Evolutionary conservation across 208 protist species (phyloP), one percentile per base, ranked within the genome.

Genomic region (Acanthamoeba sp.): DNA sequence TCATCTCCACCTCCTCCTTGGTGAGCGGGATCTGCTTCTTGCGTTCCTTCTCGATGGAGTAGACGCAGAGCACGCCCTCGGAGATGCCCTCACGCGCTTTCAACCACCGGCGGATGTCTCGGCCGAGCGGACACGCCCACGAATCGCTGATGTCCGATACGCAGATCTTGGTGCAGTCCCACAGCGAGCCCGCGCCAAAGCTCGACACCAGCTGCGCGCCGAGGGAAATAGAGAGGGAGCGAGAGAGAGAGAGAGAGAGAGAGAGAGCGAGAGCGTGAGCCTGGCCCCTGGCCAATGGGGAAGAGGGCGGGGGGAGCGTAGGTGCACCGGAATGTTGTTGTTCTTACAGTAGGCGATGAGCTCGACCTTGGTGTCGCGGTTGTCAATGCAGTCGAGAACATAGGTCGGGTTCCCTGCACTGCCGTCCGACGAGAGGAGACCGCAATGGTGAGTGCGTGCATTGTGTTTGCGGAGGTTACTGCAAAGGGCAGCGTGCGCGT

Each of bases 301-400:
- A n/a, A n/a, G n/a, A n/a, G n/a, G n/a, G n/a, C n/a, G n/a, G n/a
- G n/a, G n/a, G n/a, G n/a, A n/a, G n/a, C n/a, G n/a, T n/a, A 14
- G n/a, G 64, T 27, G 52, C 48, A 96, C 95, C 4, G 42, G 45
- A 24, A 96, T 64, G n/a, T 85, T 89, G 9, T 95, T 80, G 27
- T 38, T 27, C 12, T 91, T 38, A 38, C 95, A 96, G 52, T 82
- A 95, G 0, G 48, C 71, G 0, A 96, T 45, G 22, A 96, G 57
- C 14, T 80, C 71, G 0, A 96, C 95, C 38, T 96, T 96, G 52
- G 95, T 94, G 24, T 34, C 20, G 38, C 66, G 64, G 55, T 97
- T 95, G 55, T 96, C 96, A 20, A 97, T 97, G 66, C 95, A 96
- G 27, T 97, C 96, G 2, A 97, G 38, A 5, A 97, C 96, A n/a